phyloP scores from a whole-genome alignment of 305 asterid genomes.

The Coffea humblotiana region DNA sequence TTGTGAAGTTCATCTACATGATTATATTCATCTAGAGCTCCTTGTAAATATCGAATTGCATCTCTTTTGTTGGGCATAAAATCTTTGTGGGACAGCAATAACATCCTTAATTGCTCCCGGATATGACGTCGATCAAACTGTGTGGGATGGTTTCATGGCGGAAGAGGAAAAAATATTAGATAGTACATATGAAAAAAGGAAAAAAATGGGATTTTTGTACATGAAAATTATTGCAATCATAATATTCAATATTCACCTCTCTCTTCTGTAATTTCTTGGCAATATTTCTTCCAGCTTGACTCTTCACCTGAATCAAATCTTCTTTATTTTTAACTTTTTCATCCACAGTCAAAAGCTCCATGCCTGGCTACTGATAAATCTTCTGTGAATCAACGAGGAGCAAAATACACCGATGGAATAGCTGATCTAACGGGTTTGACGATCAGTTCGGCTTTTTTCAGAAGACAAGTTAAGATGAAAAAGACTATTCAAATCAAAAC shows the following conservation, averaged over 20 bases:
- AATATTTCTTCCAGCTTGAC: not conserved
- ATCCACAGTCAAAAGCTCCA: not conserved
- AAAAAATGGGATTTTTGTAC: not conserved
- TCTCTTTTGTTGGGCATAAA: not conserved
- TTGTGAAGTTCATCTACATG: not conserved
- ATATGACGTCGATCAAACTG: not conserved
- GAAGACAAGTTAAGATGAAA: too few relatives aligned
- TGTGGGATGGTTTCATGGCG: too few relatives aligned
- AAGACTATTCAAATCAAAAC: too few relatives aligned
- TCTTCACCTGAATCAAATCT: not conserved
- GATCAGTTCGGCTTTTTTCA: too few relatives aligned
- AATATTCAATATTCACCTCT: not conserved
- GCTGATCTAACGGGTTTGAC: too few relatives aligned
- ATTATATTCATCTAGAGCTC: not conserved
- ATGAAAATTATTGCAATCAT: too few relatives aligned
- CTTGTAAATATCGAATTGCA: not conserved
- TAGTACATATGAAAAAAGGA: not conserved
- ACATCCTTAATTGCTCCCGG: not conserved
- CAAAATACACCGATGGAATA: too few relatives aligned
- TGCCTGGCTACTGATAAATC: too few relatives aligned
- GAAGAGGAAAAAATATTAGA: not conserved
- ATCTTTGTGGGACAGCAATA: too few relatives aligned
- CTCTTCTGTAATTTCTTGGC: not conserved
- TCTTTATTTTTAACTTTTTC: not conserved
- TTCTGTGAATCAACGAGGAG: too few relatives aligned